Evolutionary conservation across 78 protist genomes (phyloP), one percentile per base, ranked within the genome.

Genomic region (Planoprotostelium fungivorum): DNA sequence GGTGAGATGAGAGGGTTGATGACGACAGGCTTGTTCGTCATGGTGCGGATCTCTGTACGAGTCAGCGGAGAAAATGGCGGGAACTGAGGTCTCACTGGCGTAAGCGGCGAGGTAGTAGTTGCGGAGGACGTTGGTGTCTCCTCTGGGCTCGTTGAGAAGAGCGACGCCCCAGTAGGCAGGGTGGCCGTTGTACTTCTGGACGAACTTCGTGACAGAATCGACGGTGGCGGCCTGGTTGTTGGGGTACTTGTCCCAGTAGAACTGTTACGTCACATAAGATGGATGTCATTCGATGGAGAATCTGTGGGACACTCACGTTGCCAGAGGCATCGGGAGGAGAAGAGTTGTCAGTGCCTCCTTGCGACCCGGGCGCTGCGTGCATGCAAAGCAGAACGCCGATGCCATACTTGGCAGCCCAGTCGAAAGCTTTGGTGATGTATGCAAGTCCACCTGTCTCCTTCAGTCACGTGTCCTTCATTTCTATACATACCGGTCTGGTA

Each of bases 161-260:
- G 73, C 73, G 73, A 51, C 5, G 16, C n/a, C n/a, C n/a, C n/a
- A n/a, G n/a, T n/a, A n/a, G n/a, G n/a, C n/a, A n/a, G n/a, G 73
- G 73, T 51, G 16, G 5, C 5, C 73, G 16, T 51, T 16, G 16
- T 25, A 51, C 16, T 16, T 51, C 73, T 51, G 73, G 73, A 16
- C 73, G 73, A 25, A 51, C 5, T 25, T 5, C 31, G 5, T 51
- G 73, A 51, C 16, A 16, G 73, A 51, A 51, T 51, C 73, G 31
- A 51, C 73, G 73, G 73, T 51, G 16, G 73, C 73, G 73, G 73
- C 73, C 73, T 51, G 73, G 73, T 51, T 51, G 73, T 51, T 51
- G 73, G 73, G 31, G 73, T 51, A 51, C 73, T 51, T 5, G 73
- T 51, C 73, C 73, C 73, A 51, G 73, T 51, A 51, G 73, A 25